Base-by-base conservation (phyloP, 2,329 filamentous ascomycete genomes). In the Alternaria viburni region DNA sequence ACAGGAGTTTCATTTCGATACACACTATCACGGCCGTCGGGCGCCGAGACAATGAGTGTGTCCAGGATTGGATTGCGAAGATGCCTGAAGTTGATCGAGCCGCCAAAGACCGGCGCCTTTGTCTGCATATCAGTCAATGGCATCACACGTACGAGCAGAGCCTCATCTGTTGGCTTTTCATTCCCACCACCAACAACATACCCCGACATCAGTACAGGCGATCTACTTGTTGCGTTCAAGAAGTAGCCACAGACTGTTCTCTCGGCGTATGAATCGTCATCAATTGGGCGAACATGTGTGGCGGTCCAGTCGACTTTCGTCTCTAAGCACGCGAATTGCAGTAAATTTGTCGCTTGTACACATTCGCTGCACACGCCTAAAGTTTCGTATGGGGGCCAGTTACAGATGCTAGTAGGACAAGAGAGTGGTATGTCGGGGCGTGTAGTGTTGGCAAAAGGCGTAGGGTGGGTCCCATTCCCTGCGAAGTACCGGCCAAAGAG, bases 361-460 rank as follows among this genome's bases (percentile, higher is more conserved):
- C 75, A 78, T 2, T 57, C 2, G 10, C 74, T 77, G 13, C 74
- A 78, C 0, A 78, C 52, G 0, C 36, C 74, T 0, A 78, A 58
- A 0, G 74, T 73, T 0, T 77, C 64, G 30, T 77, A 77, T 0
- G 1, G 8, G 1, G 72, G 70, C 74, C 74, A 78, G 0, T 72
- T 73, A 17, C 76, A 78, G 10, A 77, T 77, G 7, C 70, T 75
- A 0, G 66, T 74, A 0, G 74, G 74, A 13, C 76, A 78, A 0
- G 69, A 69, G 0, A 77, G 30, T 0, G 74, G 73, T 2, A 78
- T 69, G 0, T 76, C 74, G 0, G 73, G 57, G 2, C 74, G 57
- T 0, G 69, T 71, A 26, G 25, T 26, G 9, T 26, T 26, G 25
- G 25, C 25, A 26, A 26, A 26, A 26, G 25, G 25, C 25, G 25